Percentiles rank a stretch among this genome's conserved stretches.
Evolutionary conservation across 179 eudicot genomes (phyloP).

Genomic region (Drosera spatulata): DNA sequence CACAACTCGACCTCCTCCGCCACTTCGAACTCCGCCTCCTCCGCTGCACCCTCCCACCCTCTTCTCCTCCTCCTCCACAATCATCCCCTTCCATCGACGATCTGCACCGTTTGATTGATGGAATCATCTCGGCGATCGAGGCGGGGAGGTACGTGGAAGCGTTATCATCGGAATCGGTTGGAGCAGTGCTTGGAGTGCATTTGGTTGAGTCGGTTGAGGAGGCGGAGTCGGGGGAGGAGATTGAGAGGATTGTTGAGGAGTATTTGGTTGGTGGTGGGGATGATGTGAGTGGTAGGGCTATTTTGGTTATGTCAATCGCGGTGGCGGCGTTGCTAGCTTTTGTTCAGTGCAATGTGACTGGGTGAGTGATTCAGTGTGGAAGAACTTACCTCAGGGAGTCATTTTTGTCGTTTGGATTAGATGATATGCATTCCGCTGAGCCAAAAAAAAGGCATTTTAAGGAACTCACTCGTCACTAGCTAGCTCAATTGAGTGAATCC

Average conservation of each 20-base stretch:
- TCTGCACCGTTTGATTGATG: constrained; percentile 24
- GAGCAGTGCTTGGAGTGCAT: constrained; percentile 19
- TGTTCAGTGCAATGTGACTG: constrained; percentile 58
- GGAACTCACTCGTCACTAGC: no score
- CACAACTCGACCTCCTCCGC: constrained; percentile 15
- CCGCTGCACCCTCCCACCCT: constrained; percentile 46
- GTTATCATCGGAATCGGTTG: constrained; percentile 46
- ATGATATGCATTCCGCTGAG: no score
- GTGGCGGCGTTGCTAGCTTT: constrained; percentile 75
- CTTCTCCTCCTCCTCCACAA: constrained; percentile 9
- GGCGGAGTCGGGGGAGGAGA: constrained; percentile 35
- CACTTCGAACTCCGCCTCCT: constrained; percentile 59
- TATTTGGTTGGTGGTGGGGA: constrained; percentile 21
- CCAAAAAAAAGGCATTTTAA: no score
- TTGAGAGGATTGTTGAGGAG: constrained; percentile 29
- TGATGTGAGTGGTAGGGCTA: constrained; percentile 14
- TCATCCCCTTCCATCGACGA: constrained; percentile 2
- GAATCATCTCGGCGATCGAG: constrained; percentile 38
- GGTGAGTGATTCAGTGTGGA: constrained; percentile 27
- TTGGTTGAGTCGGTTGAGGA: constrained; percentile 20
- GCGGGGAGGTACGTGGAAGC: constrained; percentile 49
- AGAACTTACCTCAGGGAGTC: no score
- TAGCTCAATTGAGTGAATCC: no score
- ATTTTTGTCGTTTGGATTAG: no score
- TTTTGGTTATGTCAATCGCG: constrained; percentile 44